A percentile compares a stretch with the other conserved stretches of the same genome.
phyloP scores from a whole-genome alignment of 1,139 yeast genomes.

The Debaryomyces singareniensis region DNA sequence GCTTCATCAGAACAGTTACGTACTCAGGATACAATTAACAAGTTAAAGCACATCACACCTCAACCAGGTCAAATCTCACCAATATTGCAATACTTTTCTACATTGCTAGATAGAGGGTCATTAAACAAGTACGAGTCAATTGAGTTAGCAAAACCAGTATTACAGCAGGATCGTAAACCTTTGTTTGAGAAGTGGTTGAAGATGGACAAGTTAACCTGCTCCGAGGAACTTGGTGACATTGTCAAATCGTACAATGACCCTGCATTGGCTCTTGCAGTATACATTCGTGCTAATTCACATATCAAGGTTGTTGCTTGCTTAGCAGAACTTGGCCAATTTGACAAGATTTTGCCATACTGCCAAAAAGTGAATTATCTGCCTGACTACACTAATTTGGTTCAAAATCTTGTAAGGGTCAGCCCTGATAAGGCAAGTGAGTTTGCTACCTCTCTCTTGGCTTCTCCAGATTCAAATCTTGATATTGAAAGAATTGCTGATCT shows the following conservation, averaged over 20 bases:
- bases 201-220: constrained; percentile 87
- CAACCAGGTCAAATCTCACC: constrained; percentile 96
- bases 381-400: constrained; percentile 84
- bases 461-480: constrained; percentile 60
- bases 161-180: constrained; percentile 93
- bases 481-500: constrained; percentile 88
- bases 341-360: constrained; percentile 90
- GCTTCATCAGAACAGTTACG: constrained; percentile 93
- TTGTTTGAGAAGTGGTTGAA: constrained; percentile 94
- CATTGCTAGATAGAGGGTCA: constrained; percentile 87
- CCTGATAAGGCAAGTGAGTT: constrained; percentile 99
- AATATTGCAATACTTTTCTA: constrained; percentile 85
- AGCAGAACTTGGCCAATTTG: constrained; percentile 96
- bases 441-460: constrained; percentile 76
- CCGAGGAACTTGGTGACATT: constrained; percentile 95
- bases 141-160: constrained; percentile 91
- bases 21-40: constrained; percentile 90
- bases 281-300: constrained; percentile 77
- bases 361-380: constrained; percentile 86
- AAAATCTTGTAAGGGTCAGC: constrained; percentile 82
- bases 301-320: constrained; percentile 87
- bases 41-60: constrained; percentile 87
- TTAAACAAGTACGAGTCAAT: constrained; percentile 90
- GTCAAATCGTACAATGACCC: constrained; percentile 79
- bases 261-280: constrained; percentile 84